Conservation (phyloP, 768 basidiomycete species). For the Tubosaeta brunneosetosa region DNA sequence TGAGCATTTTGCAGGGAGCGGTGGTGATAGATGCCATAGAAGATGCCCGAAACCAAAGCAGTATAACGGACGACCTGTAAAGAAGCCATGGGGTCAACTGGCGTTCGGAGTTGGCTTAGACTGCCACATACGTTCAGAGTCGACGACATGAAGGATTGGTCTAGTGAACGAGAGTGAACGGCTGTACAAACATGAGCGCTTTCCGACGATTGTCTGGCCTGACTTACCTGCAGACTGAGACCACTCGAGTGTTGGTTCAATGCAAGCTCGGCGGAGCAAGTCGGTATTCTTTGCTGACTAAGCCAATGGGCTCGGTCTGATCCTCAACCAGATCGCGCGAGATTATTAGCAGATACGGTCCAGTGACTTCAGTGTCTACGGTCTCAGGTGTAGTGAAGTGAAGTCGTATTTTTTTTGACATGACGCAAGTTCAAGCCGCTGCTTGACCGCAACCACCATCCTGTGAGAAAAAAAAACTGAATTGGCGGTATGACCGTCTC, state of each 20-base stretch:
- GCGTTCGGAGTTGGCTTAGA: background rate
- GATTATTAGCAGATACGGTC: too few species aligned
- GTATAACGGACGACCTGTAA: constrained; percentile 89
- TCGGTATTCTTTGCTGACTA: constrained; percentile 31
- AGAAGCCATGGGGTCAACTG: constrained; percentile 3
- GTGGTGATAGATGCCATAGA: constrained; percentile 91
- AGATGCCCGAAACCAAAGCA: constrained; percentile 78
- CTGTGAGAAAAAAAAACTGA: constrained; percentile 13
- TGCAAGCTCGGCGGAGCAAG: constrained; percentile 22
- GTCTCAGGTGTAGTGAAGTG: too few species aligned
- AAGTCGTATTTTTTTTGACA: background rate
- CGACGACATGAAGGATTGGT: constrained; percentile 52
- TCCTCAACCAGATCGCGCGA: too few species aligned
- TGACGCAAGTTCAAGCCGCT: background rate
- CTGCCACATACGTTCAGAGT: constrained; percentile 66
- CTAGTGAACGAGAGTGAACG: constrained; percentile 10
- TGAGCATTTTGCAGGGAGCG: constrained; percentile 81
- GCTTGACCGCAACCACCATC: background rate
- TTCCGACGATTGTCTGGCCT: background rate
- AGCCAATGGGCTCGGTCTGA: constrained; percentile 2
- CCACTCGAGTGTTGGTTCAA: constrained; percentile 13
- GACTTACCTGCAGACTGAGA: constrained; percentile 11
- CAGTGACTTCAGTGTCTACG: background rate
- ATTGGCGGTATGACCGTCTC: background rate
- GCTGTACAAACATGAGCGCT: constrained; percentile 7